phyloP scores from a whole-genome alignment of 2,329 filamentous ascomycete genomes.

The Beauveria sp. region DNA sequence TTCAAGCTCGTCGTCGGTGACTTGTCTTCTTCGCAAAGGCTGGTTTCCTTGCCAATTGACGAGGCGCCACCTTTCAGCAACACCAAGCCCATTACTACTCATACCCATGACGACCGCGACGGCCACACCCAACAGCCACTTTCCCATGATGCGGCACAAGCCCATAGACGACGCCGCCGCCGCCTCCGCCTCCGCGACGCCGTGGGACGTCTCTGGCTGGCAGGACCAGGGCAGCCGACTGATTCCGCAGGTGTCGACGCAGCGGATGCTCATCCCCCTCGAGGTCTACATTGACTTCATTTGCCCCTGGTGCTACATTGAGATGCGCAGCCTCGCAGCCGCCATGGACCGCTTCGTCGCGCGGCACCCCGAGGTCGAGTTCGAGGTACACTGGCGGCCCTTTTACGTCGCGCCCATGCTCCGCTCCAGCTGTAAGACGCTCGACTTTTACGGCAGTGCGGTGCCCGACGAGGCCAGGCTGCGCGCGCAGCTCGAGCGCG shows the following conservation, averaged over 20 bases:
- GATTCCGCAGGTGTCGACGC: neutral
- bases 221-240: neutral
- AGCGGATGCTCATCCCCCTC: conserved; percentile 21
- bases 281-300: conserved; percentile 42
- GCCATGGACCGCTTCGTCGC: conserved; percentile 35
- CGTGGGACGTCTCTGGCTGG: neutral
- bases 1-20: neutral
- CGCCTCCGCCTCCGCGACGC: neutral
- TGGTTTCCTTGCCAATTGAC: neutral
- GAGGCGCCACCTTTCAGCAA: neutral
- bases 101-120: neutral
- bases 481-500: conserved; percentile 22
- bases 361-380: conserved; percentile 34
- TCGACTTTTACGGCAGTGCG: conserved; percentile 28
- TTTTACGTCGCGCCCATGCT: conserved; percentile 36
- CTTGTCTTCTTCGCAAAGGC: neutral
- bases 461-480: conserved; percentile 28
- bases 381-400: conserved; percentile 40
- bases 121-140: neutral
- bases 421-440: conserved; percentile 14
- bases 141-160: neutral
- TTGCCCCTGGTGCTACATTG: conserved; percentile 47
- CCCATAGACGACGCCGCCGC: neutral
- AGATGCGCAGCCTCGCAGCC: conserved; percentile 36
- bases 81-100: neutral